Evolutionary conservation across 225 moss, liverwort and hornwort genomes (phyloP).

Genomic region (Neckera pumila): DNA sequence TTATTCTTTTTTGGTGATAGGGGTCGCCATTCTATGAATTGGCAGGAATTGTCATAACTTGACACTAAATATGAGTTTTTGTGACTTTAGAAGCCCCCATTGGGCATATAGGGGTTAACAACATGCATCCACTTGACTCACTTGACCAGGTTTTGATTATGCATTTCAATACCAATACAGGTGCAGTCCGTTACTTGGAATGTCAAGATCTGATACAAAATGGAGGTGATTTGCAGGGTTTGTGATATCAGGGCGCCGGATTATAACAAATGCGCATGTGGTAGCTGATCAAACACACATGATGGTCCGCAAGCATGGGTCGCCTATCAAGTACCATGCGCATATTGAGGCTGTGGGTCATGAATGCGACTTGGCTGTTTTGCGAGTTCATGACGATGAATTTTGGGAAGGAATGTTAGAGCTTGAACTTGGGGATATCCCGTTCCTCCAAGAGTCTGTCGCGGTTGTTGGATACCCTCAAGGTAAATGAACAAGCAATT

Average conservation of each 20-base stretch:
- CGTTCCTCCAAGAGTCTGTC: conserved; percentile 88
- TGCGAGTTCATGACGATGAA: conserved; percentile 64
- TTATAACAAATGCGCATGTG: conserved; percentile 89
- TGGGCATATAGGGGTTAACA: not conserved
- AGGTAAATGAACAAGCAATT: conserved; percentile 27
- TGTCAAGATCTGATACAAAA: not conserved
- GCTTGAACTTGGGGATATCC: conserved; percentile 82
- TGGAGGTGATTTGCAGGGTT: conserved; percentile 52
- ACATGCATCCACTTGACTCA: not conserved
- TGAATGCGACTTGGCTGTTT: conserved; percentile 86
- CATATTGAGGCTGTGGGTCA: conserved; percentile 90
- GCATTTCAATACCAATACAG: not conserved
- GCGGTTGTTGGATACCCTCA: conserved; percentile 97
- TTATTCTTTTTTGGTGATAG: not conserved
- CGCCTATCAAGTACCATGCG: conserved; percentile 82
- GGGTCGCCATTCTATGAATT: not conserved
- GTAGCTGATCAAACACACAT: conserved; percentile 96
- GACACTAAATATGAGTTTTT: not conserved
- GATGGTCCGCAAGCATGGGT: conserved; percentile 90
- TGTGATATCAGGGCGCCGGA: conserved; percentile 73
- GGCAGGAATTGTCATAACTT: not conserved
- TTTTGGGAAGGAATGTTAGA: conserved; percentile 94
- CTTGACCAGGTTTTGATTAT: not conserved
- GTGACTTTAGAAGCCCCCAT: not conserved
- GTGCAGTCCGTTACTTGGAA: not conserved